Base-by-base conservation (phyloP, 331 rosid species). In the Malus hybrid region DNA sequence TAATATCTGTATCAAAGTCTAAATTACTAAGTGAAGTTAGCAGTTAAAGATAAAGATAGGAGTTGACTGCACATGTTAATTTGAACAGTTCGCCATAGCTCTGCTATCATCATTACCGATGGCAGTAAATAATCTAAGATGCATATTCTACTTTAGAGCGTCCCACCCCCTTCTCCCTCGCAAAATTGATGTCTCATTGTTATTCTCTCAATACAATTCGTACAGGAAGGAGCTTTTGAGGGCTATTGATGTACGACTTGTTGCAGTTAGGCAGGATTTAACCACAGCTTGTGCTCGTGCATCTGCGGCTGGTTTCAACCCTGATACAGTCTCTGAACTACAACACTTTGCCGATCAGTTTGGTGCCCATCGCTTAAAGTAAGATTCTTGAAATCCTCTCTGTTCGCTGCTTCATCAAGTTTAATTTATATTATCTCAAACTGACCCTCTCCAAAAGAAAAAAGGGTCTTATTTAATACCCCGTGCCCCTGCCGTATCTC, bases 151-250 rank as follows among this genome's bases (percentile, higher is more conserved):
- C 6, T 18, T 73, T 42, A 66, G 48, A 62, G 62, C 62, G 19
- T 74, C 32, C 28, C 18, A 66, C 26, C 7, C 6, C 33, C 58
- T 24, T 42, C 39, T 16, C 70, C 6, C 33, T 42, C 13, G 4
- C n/a, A 16, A 29, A 18, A 16, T 60, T 72, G 8, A 60, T 39
- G 48, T 80, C 20, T 63, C 20, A 52, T 61, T 50, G 67, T 33
- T 52, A 10, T 11, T 22, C 28, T 71, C 7, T 12, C 81, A 68
- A 66, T 13, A 34, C 55, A 14, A 15, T 70, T 76, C 73, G 15
- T 66, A 44, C 89, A 93, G 98, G 83, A 93, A 89, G 80, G 98
- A 89, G 83, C 96, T 93, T n/a, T 80, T 89, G 68, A 91, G 91
- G 81, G 98, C 98, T 39, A 91, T 93, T 63, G 97, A 93, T 80